Base-by-base conservation (phyloP, 148 eudicot species). In the Suaeda aralocaspica region DNA sequence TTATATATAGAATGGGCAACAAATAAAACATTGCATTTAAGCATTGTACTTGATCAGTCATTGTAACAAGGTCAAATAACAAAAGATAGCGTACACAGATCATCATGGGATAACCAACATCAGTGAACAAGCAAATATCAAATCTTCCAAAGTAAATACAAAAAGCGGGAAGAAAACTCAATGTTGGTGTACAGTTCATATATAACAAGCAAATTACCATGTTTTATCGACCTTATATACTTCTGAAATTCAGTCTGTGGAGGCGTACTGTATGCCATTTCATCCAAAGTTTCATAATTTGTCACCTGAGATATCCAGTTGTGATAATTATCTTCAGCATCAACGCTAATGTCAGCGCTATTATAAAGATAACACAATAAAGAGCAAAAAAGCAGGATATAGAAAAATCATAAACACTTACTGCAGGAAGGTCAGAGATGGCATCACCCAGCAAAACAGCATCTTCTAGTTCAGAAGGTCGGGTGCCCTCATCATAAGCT, bases 211-310 rank as follows among this genome's bases (percentile, higher is more conserved):
- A 65, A 19, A 60, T 78, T 85, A 90, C 96, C 96, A 75, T 69
- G 51, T 79, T 77, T 80, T 61, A 80, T 79, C 51, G 81, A 80
- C 64, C 98, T 82, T 42, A 86, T 93, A 72, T 82, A 84, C 76
- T 61, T 81, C 73, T 93, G 98, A 58, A 90, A 93, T 71, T 84
- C 87, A n/a, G 96, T 85, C 80, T 90, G 88, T 67, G 98, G 96
- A 70, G 85, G 89, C 73, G 61, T 81, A 72, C 72, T 77, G 55
- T 94, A 94, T 39, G 82, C 24, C 89, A 84, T 94, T 69, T 86
- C 84, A 71, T 91, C 97, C 42, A 77, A 71, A 77, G 57, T 50
- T 72, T 84, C 92, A 74, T 77, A 80, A 75, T 81, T 85, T 56
- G 86, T 70, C 31, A 91, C 96, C 96, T 91, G 52, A 9, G 74